Evolutionary conservation across 805 yeast genomes (phyloP), one percentile per base, ranked within the genome.

Genomic region (Barnettozyma pratensis): DNA sequence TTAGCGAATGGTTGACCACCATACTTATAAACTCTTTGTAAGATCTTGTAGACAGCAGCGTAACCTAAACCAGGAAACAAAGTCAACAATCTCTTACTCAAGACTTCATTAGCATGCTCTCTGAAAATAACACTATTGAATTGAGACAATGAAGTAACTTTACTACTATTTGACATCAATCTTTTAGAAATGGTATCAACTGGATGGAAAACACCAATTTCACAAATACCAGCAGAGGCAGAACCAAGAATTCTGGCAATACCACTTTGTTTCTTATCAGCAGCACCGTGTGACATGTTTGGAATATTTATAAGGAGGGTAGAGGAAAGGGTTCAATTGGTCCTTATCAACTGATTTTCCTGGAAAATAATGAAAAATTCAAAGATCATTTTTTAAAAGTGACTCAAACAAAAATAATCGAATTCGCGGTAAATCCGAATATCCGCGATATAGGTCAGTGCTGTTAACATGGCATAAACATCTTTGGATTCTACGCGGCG

Each of bases 1-100:
- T 94, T 94, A 55, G 92, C 99, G 65, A 89, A 91, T 42, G 99
- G 99, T 74, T 94, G 99, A 45, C 99, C 99, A 64, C 99, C 98
- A 68, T 94, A 94, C 72, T 94, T 94, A 80, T 94, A 94, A 48
- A 94, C 97, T 74, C 99, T 83, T 73, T 94, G 99, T 59, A 92
- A 74, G 59, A 94, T 85, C 71, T 94, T 94, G 77, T 94, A 94
- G 56, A 90, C 87, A 42, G 99, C 98, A 54, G 99, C 99, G 65
- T 94, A 94, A 28, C 98, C 98, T 55, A 94, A 78, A 67, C 99
- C 99, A 19, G 99, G 99, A 74, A 94, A 94, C 54, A 94, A 76
- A 9, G 97, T 85, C 55, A 88, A 72, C 41, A 87, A 63, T 67
- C 97, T 80, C 52, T 79, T 76, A 26, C 81, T 81, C 2, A 89